Evolutionary conservation across 768 basidiomycete genomes (phyloP).

Genomic region (Boletellus sp.): DNA sequence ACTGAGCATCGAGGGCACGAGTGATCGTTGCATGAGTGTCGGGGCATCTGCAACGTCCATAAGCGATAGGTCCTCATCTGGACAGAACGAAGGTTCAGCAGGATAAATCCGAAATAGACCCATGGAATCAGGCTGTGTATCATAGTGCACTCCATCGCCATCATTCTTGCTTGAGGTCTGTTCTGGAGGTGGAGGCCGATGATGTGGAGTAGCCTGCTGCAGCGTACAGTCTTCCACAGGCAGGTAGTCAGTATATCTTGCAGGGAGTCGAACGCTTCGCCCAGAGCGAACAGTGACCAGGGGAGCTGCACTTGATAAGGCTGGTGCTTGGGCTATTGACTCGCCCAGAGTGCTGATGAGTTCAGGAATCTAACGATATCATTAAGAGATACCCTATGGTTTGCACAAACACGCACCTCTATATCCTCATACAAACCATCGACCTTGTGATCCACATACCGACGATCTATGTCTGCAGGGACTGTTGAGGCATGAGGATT

Average conservation of each 20-base stretch:
- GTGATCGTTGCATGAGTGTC: not conserved
- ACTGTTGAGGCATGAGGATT: too few species aligned
- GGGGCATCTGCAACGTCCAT: not conserved
- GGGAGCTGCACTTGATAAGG: not conserved
- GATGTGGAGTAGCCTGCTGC: not conserved
- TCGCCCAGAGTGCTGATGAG: too few species aligned
- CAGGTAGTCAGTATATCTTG: conserved; percentile 2
- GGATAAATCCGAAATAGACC: conserved; percentile 8
- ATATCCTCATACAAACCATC: too few species aligned
- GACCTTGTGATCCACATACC: too few species aligned
- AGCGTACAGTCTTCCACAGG: not conserved
- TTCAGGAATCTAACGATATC: too few species aligned
- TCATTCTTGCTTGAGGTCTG: too few species aligned
- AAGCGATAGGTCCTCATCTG: not conserved
- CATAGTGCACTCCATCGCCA: not conserved
- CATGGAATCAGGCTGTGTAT: not conserved
- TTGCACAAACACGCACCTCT: too few species aligned
- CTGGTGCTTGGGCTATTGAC: too few species aligned
- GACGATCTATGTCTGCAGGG: too few species aligned
- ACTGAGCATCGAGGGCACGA: not conserved
- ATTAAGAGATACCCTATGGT: too few species aligned
- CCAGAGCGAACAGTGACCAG: conserved; percentile 1
- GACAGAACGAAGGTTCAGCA: not conserved
- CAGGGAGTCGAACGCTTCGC: not conserved
- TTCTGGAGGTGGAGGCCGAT: not conserved